Conservation (phyloP, 768 basidiomycete species). For the Zangia roseola region DNA sequence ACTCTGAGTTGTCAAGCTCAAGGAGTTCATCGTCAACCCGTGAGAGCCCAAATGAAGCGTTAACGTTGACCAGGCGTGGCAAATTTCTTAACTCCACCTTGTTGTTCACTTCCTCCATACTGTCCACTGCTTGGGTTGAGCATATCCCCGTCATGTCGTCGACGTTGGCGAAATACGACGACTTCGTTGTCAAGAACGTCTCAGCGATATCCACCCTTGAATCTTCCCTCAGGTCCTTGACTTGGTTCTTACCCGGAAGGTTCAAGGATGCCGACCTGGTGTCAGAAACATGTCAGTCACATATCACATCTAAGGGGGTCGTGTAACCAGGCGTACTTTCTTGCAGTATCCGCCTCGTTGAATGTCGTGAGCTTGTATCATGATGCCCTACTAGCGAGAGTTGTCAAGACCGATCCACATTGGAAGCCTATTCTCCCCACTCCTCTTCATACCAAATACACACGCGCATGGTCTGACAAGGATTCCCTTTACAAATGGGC, state of each 20-base stretch:
- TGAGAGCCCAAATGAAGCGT: too few species aligned
- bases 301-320: conserved; percentile 8
- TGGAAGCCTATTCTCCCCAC: conserved; percentile 75
- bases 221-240: conserved; percentile 82
- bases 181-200: conserved; percentile 81
- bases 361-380: conserved; percentile 93
- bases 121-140: neutral
- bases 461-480: conserved; percentile 79
- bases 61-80: neutral
- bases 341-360: conserved; percentile 79
- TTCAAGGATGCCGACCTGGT: conserved; percentile 98
- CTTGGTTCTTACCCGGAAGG: conserved; percentile 94
- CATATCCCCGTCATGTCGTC: conserved; percentile 48
- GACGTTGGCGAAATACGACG: conserved; percentile 71
- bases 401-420: conserved; percentile 62
- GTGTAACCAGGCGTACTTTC: conserved; percentile 13
- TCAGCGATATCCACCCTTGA: conserved; percentile 86
- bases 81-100: conserved; percentile 1
- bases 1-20: too few species aligned
- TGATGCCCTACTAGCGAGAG: conserved; percentile 80
- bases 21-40: too few species aligned
- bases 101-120: neutral
- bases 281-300: conserved; percentile 84
- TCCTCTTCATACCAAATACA: conserved; percentile 84
- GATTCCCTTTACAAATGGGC: conserved; percentile 74